Evolutionary conservation across 2,329 filamentous ascomycete species (phyloP).

Genomic region (Fusarium decemcellulare): DNA sequence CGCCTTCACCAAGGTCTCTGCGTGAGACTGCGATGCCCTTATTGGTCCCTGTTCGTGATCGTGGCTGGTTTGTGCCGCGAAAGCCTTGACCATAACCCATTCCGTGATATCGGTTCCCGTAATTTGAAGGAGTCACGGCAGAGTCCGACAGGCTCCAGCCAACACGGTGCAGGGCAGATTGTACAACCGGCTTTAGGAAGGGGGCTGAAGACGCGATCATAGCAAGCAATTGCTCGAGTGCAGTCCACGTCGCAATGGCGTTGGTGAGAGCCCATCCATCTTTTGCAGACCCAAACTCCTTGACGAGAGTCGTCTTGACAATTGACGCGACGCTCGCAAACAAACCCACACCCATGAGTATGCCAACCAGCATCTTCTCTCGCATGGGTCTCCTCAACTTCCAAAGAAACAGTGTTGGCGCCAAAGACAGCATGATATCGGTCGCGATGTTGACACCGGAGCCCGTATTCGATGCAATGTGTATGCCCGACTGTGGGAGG

Average conservation of each 20-base stretch:
- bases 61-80: neutral
- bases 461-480: neutral
- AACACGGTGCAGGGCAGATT: neutral
- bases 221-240: constrained; percentile 29
- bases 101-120: neutral
- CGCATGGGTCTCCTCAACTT: neutral
- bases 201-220: constrained; percentile 29
- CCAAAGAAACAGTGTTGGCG: neutral
- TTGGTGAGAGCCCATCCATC: constrained; percentile 27
- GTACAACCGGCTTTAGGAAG: constrained; percentile 1
- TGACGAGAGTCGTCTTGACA: constrained; percentile 11
- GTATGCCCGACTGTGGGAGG: neutral
- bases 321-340: neutral
- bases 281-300: constrained; percentile 15
- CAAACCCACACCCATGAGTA: neutral
- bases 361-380: neutral
- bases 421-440: constrained; percentile 1
- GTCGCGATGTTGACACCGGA: neutral
- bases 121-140: neutral
- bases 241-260: constrained; percentile 26
- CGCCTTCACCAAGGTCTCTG: neutral
- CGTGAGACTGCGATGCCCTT: neutral
- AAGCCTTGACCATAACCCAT: neutral
- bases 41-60: neutral
- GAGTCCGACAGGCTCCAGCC: neutral